Evolutionary conservation across 1,139 yeast species (phyloP).

Genomic region (Magnusiomyces tetraspermus): DNA sequence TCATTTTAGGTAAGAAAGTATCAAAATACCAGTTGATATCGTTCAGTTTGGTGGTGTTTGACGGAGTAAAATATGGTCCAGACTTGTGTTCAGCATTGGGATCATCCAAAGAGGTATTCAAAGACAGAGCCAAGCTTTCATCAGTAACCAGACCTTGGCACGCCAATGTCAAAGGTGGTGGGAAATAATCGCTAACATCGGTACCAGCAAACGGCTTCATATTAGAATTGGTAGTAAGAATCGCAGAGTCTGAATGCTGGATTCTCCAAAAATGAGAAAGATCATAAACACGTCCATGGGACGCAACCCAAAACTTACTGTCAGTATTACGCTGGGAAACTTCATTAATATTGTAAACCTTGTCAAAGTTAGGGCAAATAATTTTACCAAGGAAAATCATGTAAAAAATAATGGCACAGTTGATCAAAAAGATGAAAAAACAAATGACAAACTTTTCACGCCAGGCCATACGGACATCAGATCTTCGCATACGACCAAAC

Average conservation of each 20-base stretch:
- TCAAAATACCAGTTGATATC: constrained; percentile 33
- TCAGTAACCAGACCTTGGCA: constrained; percentile 34
- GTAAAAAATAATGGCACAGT: constrained; percentile 34
- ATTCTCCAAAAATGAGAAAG: constrained; percentile 33
- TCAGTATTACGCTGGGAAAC: constrained; percentile 32
- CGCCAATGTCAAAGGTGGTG: constrained; percentile 35
- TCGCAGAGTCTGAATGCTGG: constrained; percentile 35
- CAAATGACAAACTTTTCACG: constrained; percentile 34
- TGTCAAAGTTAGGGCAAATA: constrained; percentile 35
- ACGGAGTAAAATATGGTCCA: constrained; percentile 26
- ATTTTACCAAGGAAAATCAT: constrained; percentile 34
- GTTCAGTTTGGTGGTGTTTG: constrained; percentile 27
- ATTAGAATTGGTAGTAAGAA: constrained; percentile 23
- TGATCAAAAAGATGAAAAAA: constrained; percentile 29
- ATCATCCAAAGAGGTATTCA: constrained; percentile 28
- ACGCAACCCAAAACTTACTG: constrained; percentile 32
- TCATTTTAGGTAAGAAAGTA: constrained; percentile 30
- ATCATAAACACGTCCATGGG: constrained; percentile 36
- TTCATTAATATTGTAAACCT: constrained; percentile 34
- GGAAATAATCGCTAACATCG: constrained; percentile 32
- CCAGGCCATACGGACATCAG: constrained; percentile 37
- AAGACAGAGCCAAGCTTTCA: constrained; percentile 22
- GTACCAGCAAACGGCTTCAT: constrained; percentile 33
- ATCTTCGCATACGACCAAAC: constrained; percentile 32
- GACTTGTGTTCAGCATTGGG: constrained; percentile 28